phyloP scores from a whole-genome alignment of 1,284 basidiomycete genomes.

The Moesziomyces sp. region DNA sequence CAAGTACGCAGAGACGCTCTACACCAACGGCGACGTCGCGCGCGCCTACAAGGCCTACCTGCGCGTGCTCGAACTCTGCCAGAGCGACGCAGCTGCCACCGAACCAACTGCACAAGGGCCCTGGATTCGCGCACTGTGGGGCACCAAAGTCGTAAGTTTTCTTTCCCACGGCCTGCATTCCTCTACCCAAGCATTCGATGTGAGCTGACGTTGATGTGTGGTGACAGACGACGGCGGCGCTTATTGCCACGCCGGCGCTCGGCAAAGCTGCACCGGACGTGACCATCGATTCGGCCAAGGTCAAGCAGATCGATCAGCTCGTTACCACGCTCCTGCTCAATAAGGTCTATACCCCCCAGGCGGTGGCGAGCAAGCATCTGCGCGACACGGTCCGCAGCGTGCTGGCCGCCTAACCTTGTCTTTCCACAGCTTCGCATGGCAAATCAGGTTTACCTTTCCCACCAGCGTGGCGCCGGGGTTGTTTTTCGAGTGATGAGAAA shows the following conservation, averaged over 20 bases:
- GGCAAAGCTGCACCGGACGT: conserved; percentile 19
- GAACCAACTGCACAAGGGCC: conserved; percentile 38
- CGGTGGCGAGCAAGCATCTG: conserved; percentile 10
- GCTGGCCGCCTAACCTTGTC: conserved; percentile 8
- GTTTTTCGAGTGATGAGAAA: no score
- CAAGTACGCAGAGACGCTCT: conserved; percentile 86
- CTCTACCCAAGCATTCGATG: no score
- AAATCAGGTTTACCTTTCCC: neutral
- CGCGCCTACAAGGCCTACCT: conserved; percentile 63
- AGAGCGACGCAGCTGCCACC: conserved; percentile 24
- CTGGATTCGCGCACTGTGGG: conserved; percentile 63
- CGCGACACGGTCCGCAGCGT: conserved; percentile 17
- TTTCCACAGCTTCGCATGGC: neutral
- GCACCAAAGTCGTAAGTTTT: conserved; percentile 58
- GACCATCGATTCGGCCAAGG: conserved; percentile 19
- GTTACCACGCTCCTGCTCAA: conserved; percentile 53
- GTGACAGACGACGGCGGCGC: conserved; percentile 18
- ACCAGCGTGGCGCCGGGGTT: no score
- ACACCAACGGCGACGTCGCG: conserved; percentile 76
- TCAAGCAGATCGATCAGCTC: conserved; percentile 53
- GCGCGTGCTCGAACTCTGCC: conserved; percentile 59
- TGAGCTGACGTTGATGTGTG: no score
- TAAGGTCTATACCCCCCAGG: conserved; percentile 51
- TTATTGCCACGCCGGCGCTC: conserved; percentile 15
- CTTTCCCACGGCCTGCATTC: neutral